A percentile compares a stretch with the other conserved stretches of the same genome.
Conservation (phyloP, 371 early-diverging fungal species). For the Actinomucor elegans region DNA sequence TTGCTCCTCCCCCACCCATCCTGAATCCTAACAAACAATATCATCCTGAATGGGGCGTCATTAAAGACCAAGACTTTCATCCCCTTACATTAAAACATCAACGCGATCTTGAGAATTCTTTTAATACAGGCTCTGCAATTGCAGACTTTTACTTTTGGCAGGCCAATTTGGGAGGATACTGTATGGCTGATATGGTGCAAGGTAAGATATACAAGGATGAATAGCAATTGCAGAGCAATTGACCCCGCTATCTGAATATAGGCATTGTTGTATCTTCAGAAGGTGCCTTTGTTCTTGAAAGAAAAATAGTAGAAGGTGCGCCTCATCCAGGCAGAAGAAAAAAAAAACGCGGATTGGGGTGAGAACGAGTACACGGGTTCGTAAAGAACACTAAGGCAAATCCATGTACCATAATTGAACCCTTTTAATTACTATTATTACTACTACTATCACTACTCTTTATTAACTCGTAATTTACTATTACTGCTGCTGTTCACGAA, state of each 20-base stretch:
- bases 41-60: slow-evolving; percentile 50
- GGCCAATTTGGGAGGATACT: slow-evolving; percentile 52
- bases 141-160: slow-evolving; percentile 53
- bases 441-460: background rate
- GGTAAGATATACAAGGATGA: slow-evolving; percentile 18
- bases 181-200: slow-evolving; percentile 50
- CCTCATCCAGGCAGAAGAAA: slow-evolving; percentile 46
- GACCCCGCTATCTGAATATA: background rate
- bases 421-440: background rate
- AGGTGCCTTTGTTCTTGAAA: slow-evolving; percentile 31
- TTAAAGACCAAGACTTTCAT: slow-evolving; percentile 46
- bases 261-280: slow-evolving; percentile 41
- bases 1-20: slow-evolving; percentile 13
- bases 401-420: background rate
- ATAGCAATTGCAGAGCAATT: background rate
- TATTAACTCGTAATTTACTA: background rate
- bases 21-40: slow-evolving; percentile 33
- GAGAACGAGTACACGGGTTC: background rate
- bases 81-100: slow-evolving; percentile 48
- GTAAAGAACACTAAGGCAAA: background rate
- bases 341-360: slow-evolving; percentile 25
- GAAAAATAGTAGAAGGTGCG: slow-evolving; percentile 46
- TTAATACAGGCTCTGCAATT: slow-evolving; percentile 25
- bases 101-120: slow-evolving; percentile 41
- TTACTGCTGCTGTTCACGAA: slow-evolving; percentile 14